phyloP scores from a whole-genome alignment of 2,329 filamentous ascomycete genomes.

The Ceratocystis huliohia region DNA sequence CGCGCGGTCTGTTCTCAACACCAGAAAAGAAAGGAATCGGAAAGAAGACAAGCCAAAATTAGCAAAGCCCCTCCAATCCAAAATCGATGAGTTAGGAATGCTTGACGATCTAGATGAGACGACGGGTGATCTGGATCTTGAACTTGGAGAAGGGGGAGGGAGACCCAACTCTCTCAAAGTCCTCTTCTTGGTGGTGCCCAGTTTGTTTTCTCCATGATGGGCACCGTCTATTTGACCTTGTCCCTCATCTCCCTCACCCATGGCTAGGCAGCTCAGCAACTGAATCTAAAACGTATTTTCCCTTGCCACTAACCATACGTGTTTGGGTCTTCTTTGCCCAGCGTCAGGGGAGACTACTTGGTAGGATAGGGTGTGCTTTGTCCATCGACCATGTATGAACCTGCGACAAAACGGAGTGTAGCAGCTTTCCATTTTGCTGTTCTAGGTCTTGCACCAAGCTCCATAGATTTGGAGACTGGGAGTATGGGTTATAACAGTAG shows the following conservation, averaged over 20 bases:
- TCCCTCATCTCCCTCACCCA: neutral
- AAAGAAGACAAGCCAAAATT: neutral
- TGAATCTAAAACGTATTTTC: neutral
- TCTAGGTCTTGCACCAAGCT: no score
- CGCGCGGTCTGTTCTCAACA: neutral
- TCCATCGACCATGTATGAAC: neutral
- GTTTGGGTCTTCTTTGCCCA: neutral
- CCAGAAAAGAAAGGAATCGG: neutral
- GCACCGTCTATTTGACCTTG: neutral
- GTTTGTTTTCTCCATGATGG: neutral
- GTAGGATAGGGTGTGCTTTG: neutral
- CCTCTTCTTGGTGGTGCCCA: neutral
- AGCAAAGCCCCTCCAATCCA: constrained; percentile 7
- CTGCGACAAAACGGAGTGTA: neutral
- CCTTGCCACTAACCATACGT: neutral
- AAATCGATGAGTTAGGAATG: neutral
- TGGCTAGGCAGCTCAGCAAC: neutral
- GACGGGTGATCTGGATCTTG: constrained; percentile 4
- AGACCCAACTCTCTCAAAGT: neutral
- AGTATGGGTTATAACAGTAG: no score
- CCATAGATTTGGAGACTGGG: no score
- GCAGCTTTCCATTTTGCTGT: neutral
- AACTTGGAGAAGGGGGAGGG: no score
- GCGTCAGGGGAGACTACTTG: neutral
- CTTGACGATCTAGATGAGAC: constrained; percentile 7